Evolutionary conservation across 208 protist species (phyloP).

Genomic region (Leptomonas seymouri): DNA sequence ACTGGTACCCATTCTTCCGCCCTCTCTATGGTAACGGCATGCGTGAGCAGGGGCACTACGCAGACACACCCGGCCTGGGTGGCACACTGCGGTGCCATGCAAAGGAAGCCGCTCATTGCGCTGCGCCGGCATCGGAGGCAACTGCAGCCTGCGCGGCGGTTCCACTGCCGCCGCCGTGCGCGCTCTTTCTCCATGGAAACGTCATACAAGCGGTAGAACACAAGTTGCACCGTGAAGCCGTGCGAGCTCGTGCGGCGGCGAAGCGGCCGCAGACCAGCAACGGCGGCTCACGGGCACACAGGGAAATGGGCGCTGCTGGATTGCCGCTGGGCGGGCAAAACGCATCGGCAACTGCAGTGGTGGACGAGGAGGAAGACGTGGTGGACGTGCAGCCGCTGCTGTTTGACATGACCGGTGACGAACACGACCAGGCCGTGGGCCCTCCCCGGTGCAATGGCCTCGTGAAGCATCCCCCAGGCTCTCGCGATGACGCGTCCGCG

Average conservation of each 20-base stretch:
- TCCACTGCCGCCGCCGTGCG: constrained; percentile 4
- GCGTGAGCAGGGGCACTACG: neutral
- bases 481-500: neutral
- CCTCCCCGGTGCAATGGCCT: too few relatives aligned
- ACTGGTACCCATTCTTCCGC: constrained; percentile 10
- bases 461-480: too few relatives aligned
- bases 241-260: neutral
- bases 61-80: too few relatives aligned
- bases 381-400: constrained; percentile 12
- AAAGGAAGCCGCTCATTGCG: too few relatives aligned
- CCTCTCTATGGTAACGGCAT: neutral
- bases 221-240: constrained; percentile 12
- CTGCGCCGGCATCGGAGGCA: neutral
- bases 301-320: too few relatives aligned
- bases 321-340: too few relatives aligned
- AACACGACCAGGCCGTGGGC: neutral
- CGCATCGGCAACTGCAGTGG: neutral
- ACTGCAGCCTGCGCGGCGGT: neutral
- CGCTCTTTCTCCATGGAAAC: constrained; percentile 5
- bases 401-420: constrained; percentile 2
- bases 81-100: too few relatives aligned
- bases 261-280: too few relatives aligned
- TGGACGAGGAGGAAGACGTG: constrained; percentile 5
- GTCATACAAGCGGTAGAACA: constrained; percentile 12
- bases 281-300: too few relatives aligned